Percentiles rank a stretch among this genome's conserved stretches.
phyloP scores from a whole-genome alignment of 1,284 basidiomycete genomes.

The Rhodotorula sp. region DNA sequence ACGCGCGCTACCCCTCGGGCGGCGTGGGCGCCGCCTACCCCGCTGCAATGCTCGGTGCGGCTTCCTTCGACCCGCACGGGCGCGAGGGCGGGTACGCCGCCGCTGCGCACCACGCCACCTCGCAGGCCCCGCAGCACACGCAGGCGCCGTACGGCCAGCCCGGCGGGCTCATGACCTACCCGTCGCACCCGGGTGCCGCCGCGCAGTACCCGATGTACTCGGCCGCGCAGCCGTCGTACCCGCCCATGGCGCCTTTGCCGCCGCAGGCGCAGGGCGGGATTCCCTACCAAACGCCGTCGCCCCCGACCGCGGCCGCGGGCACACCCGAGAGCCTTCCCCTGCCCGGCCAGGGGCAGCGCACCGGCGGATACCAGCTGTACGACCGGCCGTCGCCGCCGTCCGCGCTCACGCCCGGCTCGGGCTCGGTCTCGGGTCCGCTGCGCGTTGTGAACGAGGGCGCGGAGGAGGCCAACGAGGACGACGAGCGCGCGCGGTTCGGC shows the following conservation, averaged over 20 bases:
- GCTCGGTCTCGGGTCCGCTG: background rate
- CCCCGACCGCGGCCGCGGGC: background rate
- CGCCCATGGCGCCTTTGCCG: no score
- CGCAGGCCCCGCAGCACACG: background rate
- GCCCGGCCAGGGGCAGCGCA: background rate
- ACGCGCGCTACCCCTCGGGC: background rate
- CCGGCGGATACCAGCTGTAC: background rate
- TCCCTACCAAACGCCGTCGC: background rate
- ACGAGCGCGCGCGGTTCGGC: background rate
- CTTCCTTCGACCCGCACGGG: background rate
- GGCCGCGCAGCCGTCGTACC: background rate
- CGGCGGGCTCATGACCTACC: constrained; percentile 11
- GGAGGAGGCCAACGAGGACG: background rate
- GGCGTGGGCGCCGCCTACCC: background rate
- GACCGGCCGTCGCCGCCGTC: constrained; percentile 4
- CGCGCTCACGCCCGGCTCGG: background rate
- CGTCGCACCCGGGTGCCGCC: background rate
- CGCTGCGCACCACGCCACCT: background rate
- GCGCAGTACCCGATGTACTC: constrained; percentile 1
- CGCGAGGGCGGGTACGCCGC: constrained; percentile 1
- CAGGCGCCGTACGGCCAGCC: constrained; percentile 7
- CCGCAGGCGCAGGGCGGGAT: background rate
- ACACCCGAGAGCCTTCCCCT: background rate
- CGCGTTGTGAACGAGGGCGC: constrained; percentile 20
- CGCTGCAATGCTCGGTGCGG: background rate